A percentile compares a stretch with the other conserved stretches of the same genome.
Evolutionary conservation across 1,284 basidiomycete genomes (phyloP).

Genomic region (Mrakiaceae sp.): DNA sequence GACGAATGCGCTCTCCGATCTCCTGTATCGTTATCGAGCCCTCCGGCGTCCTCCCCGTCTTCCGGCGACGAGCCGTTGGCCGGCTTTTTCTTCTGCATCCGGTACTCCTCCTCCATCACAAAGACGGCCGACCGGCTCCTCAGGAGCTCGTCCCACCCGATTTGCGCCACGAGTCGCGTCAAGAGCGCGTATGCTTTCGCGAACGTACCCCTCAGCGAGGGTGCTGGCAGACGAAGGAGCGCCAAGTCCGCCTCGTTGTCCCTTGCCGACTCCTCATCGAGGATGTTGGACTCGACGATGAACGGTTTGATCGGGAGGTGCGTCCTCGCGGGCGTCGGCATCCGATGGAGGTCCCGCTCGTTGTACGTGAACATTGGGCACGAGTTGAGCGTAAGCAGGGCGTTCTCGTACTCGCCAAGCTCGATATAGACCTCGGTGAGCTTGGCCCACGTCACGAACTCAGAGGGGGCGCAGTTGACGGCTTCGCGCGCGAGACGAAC

Average conservation of each 20-base stretch:
- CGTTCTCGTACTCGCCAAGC: conserved; percentile 73
- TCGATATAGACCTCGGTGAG: conserved; percentile 91
- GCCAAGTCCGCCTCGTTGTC: conserved; percentile 94
- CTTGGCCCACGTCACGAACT: conserved; percentile 98
- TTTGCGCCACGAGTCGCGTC: conserved; percentile 76
- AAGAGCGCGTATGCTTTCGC: conserved; percentile 85
- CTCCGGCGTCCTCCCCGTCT: conserved; percentile 39
- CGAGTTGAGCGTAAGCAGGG: conserved; percentile 89
- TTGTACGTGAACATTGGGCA: conserved; percentile 99
- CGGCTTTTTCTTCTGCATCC: conserved; percentile 54
- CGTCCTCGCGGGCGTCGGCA: conserved; percentile 66
- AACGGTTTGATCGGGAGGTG: conserved; percentile 78
- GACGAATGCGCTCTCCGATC: neutral
- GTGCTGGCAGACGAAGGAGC: conserved; percentile 82
- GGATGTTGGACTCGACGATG: conserved; percentile 58
- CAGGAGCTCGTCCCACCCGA: conserved; percentile 97
- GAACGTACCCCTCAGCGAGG: conserved; percentile 89
- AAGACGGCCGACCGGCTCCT: conserved; percentile 89
- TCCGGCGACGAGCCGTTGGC: conserved; percentile 51
- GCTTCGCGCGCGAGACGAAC: conserved; percentile 84
- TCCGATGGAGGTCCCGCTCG: conserved; percentile 84
- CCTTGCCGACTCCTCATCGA: conserved; percentile 47
- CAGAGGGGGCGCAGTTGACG: conserved; percentile 93
- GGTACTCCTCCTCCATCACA: conserved; percentile 99
- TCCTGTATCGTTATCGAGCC: neutral